A percentile compares a stretch with the other conserved stretches of the same genome.
phyloP scores from a whole-genome alignment of 108 stramenopile genomes.

The Nitzschia sp. region DNA sequence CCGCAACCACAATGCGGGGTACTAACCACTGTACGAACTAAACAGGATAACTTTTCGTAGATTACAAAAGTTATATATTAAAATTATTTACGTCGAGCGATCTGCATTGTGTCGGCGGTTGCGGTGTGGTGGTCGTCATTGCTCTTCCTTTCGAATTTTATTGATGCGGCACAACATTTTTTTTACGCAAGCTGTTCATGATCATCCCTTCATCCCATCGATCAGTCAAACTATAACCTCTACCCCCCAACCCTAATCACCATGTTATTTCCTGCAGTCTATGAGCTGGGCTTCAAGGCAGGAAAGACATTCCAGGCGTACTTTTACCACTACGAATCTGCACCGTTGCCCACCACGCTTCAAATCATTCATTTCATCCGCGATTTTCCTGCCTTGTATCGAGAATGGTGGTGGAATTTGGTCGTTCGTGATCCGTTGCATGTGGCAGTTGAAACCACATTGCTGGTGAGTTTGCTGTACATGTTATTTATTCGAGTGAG shows the following conservation, averaged over 20 bases:
- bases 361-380: conserved; percentile 20
- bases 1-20: conserved; percentile 57
- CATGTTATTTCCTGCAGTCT: conserved; percentile 41
- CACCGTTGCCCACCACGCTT: not conserved
- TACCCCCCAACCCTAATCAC: no score
- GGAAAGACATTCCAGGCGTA: conserved; percentile 23
- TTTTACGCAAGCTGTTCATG: no score
- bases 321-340: conserved; percentile 18
- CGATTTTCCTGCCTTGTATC: conserved; percentile 56
- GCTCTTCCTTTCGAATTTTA: no score
- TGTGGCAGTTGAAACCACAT: conserved; percentile 92
- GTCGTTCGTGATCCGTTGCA: conserved; percentile 87
- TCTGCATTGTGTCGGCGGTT: no score
- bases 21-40: conserved; percentile 50
- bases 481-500: conserved; percentile 63
- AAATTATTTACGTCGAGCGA: no score
- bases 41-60: no score
- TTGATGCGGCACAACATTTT: no score
- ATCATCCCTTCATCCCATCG: no score
- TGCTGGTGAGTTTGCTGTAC: conserved; percentile 84
- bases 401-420: conserved; percentile 83
- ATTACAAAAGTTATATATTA: no score
- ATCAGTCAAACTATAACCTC: no score
- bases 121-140: no score
- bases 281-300: conserved; percentile 36